A percentile compares a stretch with the other conserved stretches of the same genome.
phyloP scores from a whole-genome alignment of 2,329 filamentous ascomycete genomes.

The Cordyceps militaris region DNA sequence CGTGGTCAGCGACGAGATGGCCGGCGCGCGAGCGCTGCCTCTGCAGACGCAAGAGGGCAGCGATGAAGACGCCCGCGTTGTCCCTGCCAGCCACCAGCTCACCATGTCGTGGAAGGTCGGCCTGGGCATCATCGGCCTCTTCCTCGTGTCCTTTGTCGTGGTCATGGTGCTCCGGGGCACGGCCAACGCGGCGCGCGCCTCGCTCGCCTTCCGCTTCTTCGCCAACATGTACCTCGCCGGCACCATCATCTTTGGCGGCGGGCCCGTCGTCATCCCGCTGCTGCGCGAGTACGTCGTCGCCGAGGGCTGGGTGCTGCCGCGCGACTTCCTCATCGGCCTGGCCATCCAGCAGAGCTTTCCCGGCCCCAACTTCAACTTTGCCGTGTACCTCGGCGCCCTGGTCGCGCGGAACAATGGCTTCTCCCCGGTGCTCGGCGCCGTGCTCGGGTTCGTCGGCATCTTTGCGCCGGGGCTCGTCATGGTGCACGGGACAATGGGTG shows the following conservation, averaged over 20 bases:
- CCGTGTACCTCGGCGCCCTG: slow-evolving; percentile 49
- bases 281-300: slow-evolving; percentile 56
- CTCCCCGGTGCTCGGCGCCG: slow-evolving; percentile 36
- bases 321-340: slow-evolving; percentile 66
- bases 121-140: slow-evolving; percentile 34
- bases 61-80: slow-evolving; percentile 10
- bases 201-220: slow-evolving; percentile 54
- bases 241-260: slow-evolving; percentile 60
- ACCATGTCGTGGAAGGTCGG: slow-evolving; percentile 41
- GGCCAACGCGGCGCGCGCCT: slow-evolving; percentile 23
- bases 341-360: slow-evolving; percentile 67
- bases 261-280: slow-evolving; percentile 58
- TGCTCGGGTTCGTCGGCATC: slow-evolving; percentile 46
- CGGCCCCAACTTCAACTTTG: slow-evolving; percentile 42
- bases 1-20: not conserved
- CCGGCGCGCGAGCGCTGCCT: not conserved
- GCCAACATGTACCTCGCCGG: slow-evolving; percentile 68
- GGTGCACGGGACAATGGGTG: slow-evolving; percentile 44
- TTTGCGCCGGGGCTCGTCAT: slow-evolving; percentile 44
- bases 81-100: slow-evolving; percentile 28
- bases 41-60: not conserved
- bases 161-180: slow-evolving; percentile 46
- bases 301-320: slow-evolving; percentile 61
- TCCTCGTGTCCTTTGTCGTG: slow-evolving; percentile 49
- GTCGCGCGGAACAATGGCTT: slow-evolving; percentile 34